These are phyloP conservation scores for Phytophthora tentaculata DNA, from an alignment of 352 stramenopile species.

Conservation along the genomic window DNA sequence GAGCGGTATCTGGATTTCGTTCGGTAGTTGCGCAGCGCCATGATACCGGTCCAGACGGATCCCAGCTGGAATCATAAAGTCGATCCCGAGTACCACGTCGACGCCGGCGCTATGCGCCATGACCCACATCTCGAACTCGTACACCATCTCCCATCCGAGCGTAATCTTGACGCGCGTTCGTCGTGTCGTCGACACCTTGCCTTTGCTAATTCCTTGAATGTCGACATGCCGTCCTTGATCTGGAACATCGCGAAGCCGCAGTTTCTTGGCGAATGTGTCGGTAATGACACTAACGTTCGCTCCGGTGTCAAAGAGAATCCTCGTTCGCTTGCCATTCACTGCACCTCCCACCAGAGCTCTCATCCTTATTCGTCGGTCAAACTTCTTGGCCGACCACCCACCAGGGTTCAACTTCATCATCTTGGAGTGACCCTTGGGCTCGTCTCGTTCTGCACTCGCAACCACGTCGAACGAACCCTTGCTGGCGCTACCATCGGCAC, in stretches of 20 bases:
- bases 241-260: not conserved
- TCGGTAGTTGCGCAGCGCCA: not conserved
- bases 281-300: slow-evolving; percentile 5
- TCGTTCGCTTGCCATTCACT: not conserved
- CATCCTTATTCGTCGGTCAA: not conserved
- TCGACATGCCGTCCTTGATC: not conserved
- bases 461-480: not conserved
- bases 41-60: slow-evolving; percentile 10
- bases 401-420: not conserved
- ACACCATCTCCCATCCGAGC: not conserved
- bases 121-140: slow-evolving; percentile 6
- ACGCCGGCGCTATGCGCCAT: slow-evolving; percentile 2
- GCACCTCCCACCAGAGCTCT: slow-evolving; percentile 2
- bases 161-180: not conserved
- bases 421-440: not conserved
- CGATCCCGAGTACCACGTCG: not conserved
- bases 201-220: not conserved
- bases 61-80: slow-evolving; percentile 17
- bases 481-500: not conserved
- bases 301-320: slow-evolving; percentile 4
- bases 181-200: not conserved
- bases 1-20: slow-evolving; percentile 6
- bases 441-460: not conserved
- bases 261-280: not conserved
- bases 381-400: slow-evolving; percentile 3